A percentile compares a stretch with the other conserved stretches of the same genome.
These are phyloP conservation scores for Millerozyma acaciae DNA, from an alignment of 805 yeast species.

Conservation along the genomic window DNA sequence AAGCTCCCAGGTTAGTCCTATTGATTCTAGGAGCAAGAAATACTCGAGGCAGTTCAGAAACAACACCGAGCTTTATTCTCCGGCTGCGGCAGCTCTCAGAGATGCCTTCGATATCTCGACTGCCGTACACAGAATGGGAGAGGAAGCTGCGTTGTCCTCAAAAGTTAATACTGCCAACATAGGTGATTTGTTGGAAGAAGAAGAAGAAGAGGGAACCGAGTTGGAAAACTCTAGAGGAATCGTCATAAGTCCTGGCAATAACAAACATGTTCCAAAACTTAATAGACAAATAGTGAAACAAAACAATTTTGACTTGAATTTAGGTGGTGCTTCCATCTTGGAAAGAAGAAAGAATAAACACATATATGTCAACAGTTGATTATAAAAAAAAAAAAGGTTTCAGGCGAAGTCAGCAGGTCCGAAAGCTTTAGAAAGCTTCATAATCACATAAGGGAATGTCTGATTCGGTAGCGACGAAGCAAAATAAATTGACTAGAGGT, in stretches of 20 bases:
- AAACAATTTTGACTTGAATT: slow-evolving; percentile 40
- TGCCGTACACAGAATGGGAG: slow-evolving; percentile 79
- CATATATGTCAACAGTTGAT: slow-evolving; percentile 8
- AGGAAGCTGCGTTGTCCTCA: slow-evolving; percentile 46
- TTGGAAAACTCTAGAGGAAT: slow-evolving; percentile 9
- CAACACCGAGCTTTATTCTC: slow-evolving; percentile 46
- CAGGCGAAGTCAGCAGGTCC: no score
- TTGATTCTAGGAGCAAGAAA: slow-evolving; percentile 19
- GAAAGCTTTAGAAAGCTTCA: no score
- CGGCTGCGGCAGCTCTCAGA: slow-evolving; percentile 75
- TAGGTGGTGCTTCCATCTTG: slow-evolving; percentile 51
- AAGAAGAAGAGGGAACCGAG: slow-evolving; percentile 20
- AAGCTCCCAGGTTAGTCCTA: slow-evolving; percentile 14
- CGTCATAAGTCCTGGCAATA: slow-evolving; percentile 8
- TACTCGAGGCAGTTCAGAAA: slow-evolving; percentile 23
- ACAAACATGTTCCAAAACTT: slow-evolving; percentile 9
- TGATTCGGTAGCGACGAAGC: no score
- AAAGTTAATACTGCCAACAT: slow-evolving; percentile 14
- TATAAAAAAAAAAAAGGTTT: background rate
- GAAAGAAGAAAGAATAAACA: slow-evolving; percentile 37
- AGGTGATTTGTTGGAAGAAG: slow-evolving; percentile 34
- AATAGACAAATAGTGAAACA: slow-evolving; percentile 3
- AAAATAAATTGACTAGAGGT: no score
- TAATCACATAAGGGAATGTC: no score
- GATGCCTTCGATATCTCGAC: slow-evolving; percentile 86